Conservation (phyloP, 768 basidiomycete genomes). For the Trametes cubensis region DNA sequence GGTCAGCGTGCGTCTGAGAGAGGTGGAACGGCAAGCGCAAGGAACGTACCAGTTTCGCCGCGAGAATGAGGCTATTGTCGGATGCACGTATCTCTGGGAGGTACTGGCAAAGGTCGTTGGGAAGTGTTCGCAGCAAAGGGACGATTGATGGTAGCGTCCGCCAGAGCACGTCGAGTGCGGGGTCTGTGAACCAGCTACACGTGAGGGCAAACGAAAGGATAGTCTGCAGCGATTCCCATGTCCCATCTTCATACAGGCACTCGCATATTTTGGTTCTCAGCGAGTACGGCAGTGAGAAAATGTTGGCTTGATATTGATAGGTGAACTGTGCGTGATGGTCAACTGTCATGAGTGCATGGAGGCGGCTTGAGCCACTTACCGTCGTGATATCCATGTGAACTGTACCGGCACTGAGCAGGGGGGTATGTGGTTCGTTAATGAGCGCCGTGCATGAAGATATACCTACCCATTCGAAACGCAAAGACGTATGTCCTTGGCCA, state of each 20-base stretch:
- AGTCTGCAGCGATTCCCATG: background rate
- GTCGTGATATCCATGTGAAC: too few relatives aligned
- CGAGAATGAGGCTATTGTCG: background rate
- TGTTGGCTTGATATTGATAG: too few relatives aligned
- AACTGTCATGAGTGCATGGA: too few relatives aligned
- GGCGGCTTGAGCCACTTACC: too few relatives aligned
- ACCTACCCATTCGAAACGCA: too few relatives aligned
- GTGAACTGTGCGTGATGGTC: too few relatives aligned
- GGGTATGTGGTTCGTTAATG: too few relatives aligned
- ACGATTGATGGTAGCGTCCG: background rate
- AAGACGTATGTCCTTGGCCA: too few relatives aligned
- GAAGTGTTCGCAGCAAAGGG: background rate
- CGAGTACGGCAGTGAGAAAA: too few relatives aligned
- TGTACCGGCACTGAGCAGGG: too few relatives aligned
- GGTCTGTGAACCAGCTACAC: background rate
- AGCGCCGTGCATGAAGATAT: too few relatives aligned
- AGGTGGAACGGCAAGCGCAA: background rate
- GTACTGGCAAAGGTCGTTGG: background rate
- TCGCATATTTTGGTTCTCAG: background rate
- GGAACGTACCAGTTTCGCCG: background rate
- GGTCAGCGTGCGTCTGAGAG: background rate
- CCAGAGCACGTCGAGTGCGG: slow-evolving; percentile 1
- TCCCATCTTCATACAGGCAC: background rate
- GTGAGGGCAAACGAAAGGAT: background rate
- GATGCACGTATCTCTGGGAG: background rate